Percentiles rank a stretch among this genome's conserved stretches.
phyloP scores from a whole-genome alignment of 2,329 filamentous ascomycete genomes.

The Camillea tinctor region DNA sequence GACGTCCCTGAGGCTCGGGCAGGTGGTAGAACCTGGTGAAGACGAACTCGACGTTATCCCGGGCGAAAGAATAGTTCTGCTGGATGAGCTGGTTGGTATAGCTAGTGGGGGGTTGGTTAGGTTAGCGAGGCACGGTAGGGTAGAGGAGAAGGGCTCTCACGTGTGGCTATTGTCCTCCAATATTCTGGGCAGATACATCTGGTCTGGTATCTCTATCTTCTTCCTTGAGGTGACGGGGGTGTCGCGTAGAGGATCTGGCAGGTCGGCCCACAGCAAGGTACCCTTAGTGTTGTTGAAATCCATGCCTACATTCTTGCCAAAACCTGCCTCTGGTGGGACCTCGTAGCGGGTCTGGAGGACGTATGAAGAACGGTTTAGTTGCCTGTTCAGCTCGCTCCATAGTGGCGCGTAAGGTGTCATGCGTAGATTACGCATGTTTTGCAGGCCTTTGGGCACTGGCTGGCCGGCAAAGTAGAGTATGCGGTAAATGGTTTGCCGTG shows the following conservation, averaged over 20 bases:
- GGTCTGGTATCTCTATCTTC: conserved; percentile 55
- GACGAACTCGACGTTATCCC: conserved; percentile 54
- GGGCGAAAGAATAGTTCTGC: conserved; percentile 53
- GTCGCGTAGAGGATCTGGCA: conserved; percentile 55
- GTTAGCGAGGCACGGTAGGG: neutral
- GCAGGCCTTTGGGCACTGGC: conserved; percentile 44
- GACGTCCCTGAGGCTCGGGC: conserved; percentile 23
- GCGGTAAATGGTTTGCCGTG: conserved; percentile 48
- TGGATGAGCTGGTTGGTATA: conserved; percentile 54
- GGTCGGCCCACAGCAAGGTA: conserved; percentile 57
- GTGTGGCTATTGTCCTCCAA: conserved; percentile 52
- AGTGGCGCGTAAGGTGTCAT: conserved; percentile 11
- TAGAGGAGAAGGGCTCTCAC: conserved; percentile 36
- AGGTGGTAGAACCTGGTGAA: conserved; percentile 48
- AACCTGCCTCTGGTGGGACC: conserved; percentile 46
- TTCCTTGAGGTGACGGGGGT: conserved; percentile 53
- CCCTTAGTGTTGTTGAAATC: conserved; percentile 46
- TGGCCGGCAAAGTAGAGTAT: conserved; percentile 55
- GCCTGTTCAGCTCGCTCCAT: conserved; percentile 56
- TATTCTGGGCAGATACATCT: conserved; percentile 46
- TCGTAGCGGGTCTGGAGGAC: conserved; percentile 56
- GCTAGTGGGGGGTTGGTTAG: conserved; percentile 36
- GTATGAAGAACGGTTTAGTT: conserved; percentile 56
- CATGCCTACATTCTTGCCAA: conserved; percentile 37
- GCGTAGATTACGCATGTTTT: conserved; percentile 33